These are phyloP conservation scores for Aspergillus amoenus DNA, from an alignment of 2,329 filamentous ascomycete species.

Conservation along the genomic window DNA sequence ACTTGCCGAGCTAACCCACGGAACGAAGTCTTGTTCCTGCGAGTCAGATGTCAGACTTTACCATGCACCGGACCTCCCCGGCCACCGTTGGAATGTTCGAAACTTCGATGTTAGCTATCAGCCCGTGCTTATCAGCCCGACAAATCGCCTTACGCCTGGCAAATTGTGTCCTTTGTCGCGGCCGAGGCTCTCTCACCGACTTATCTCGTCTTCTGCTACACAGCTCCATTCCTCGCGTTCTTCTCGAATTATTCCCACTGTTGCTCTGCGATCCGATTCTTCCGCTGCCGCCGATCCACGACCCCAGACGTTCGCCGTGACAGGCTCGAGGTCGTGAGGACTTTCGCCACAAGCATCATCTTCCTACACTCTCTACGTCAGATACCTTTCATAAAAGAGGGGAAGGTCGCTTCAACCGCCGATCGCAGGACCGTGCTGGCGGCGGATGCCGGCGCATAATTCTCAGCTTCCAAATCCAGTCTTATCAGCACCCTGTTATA, in stretches of 20 bases:
- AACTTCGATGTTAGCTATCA: neutral
- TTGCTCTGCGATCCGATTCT: conserved; percentile 27
- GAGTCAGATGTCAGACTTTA: conserved; percentile 5
- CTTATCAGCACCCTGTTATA: conserved; percentile 12
- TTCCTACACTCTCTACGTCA: conserved; percentile 32
- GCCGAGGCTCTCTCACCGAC: neutral
- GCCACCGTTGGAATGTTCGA: neutral
- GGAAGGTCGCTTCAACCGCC: conserved; percentile 36
- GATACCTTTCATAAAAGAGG: conserved; percentile 41
- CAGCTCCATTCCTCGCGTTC: conserved; percentile 1
- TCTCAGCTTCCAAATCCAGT: neutral
- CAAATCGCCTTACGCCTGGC: conserved; percentile 3
- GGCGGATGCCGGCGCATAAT: conserved; percentile 41
- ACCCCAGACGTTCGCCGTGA: no score
- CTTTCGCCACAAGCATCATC: no score
- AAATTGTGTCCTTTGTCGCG: neutral
- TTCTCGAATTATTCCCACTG: conserved; percentile 16
- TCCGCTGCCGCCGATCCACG: conserved; percentile 33
- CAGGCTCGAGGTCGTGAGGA: no score
- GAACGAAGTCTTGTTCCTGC: neutral
- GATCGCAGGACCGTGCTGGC: conserved; percentile 41
- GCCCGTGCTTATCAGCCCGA: conserved; percentile 3
- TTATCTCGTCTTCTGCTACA: neutral
- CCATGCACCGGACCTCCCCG: conserved; percentile 13
- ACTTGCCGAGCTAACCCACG: conserved; percentile 3